Percentiles rank a stretch among this genome's conserved stretches.
These are phyloP conservation scores for Tolypocladium paradoxum DNA, from an alignment of 2,329 filamentous ascomycete species.

Conservation along the genomic window DNA sequence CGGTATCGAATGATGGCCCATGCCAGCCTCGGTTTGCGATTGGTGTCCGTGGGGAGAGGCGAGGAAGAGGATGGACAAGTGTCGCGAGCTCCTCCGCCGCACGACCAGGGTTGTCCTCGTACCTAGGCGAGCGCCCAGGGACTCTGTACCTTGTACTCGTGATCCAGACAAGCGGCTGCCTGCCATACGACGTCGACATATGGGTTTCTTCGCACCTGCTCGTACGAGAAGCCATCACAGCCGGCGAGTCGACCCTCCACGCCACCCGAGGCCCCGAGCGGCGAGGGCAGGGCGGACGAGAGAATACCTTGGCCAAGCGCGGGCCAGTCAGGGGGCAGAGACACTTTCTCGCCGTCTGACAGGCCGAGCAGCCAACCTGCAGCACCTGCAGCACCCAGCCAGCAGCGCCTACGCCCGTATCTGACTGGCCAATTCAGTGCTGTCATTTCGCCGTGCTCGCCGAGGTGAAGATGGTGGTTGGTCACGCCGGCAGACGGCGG, in stretches of 20 bases:
- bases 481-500: not conserved
- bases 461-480: not conserved
- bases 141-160: not conserved
- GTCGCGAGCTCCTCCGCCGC: not conserved
- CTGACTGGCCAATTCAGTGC: not conserved
- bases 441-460: not conserved
- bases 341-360: conserved; percentile 7
- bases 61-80: not conserved
- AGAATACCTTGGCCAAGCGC: not conserved
- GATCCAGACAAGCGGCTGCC: too few relatives aligned
- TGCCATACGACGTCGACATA: not conserved
- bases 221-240: not conserved
- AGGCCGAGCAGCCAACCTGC: conserved; percentile 5
- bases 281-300: not conserved
- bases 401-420: not conserved
- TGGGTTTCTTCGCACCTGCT: not conserved
- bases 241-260: not conserved
- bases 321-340: conserved; percentile 13
- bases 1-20: not conserved
- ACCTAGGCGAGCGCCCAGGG: not conserved
- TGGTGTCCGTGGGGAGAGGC: not conserved
- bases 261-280: too few relatives aligned
- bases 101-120: not conserved
- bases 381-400: not conserved
- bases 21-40: not conserved